phyloP scores from a whole-genome alignment of 352 stramenopile species.

The Phytophthora cajani region DNA sequence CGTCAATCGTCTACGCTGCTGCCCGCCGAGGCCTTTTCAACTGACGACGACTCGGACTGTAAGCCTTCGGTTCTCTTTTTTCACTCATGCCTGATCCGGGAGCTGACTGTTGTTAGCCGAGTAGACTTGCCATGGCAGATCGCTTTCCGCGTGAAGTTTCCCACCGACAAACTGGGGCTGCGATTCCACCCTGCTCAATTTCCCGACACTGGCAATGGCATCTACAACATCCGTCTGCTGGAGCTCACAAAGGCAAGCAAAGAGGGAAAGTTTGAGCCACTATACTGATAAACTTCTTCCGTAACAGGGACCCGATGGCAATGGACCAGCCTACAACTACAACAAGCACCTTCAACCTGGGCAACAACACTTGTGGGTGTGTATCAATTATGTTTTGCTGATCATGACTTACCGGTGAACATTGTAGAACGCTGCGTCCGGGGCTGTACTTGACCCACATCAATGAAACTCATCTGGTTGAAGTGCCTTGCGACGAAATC shows the following conservation, averaged over 20 bases:
- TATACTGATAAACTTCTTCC: neutral
- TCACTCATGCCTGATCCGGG: neutral
- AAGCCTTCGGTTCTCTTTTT: conserved; percentile 9
- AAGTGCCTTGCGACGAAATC: conserved; percentile 69
- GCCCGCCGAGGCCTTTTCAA: conserved; percentile 44
- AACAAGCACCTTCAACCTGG: conserved; percentile 64
- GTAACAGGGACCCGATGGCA: conserved; percentile 46
- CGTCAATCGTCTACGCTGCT: conserved; percentile 30
- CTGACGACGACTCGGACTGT: conserved; percentile 61
- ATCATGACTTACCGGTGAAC: neutral
- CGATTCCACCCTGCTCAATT: conserved; percentile 83
- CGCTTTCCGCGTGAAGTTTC: conserved; percentile 84
- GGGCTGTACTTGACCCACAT: conserved; percentile 87
- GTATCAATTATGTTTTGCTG: neutral
- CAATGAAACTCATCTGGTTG: conserved; percentile 70
- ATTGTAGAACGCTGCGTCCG: conserved; percentile 56
- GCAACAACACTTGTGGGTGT: conserved; percentile 65
- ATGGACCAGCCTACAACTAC: conserved; percentile 73
- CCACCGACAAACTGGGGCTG: conserved; percentile 78
- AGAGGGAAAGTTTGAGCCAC: neutral
- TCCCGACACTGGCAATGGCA: conserved; percentile 83
- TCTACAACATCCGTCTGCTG: conserved; percentile 82
- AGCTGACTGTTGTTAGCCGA: neutral
- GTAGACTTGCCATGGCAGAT: conserved; percentile 83
- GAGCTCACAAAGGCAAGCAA: conserved; percentile 67